Evolutionary conservation across 331 rosid species (phyloP).

Genomic region (Arachis monticola): DNA sequence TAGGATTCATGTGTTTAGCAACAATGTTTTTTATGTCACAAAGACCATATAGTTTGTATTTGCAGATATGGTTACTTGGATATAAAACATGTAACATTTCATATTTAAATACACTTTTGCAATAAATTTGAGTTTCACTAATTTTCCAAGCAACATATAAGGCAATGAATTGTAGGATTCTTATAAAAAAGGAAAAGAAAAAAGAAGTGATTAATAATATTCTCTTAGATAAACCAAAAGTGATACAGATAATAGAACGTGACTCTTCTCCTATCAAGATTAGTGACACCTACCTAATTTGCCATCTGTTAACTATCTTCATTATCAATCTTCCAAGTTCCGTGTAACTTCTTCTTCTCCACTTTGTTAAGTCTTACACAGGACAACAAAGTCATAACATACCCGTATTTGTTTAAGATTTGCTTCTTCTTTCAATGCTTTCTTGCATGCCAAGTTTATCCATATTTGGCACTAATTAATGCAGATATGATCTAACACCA

Average conservation of each 20-base stretch:
- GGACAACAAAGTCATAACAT: slow-evolving; percentile 19
- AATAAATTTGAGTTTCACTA: too few relatives aligned
- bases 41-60: not conserved
- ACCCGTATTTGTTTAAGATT: not conserved
- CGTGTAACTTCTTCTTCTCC: slow-evolving; percentile 30
- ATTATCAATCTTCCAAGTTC: slow-evolving; percentile 26
- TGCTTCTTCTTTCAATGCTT: slow-evolving; percentile 8
- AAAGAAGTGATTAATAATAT: not conserved
- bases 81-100: too few relatives aligned
- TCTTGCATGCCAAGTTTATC: slow-evolving; percentile 27
- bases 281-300: slow-evolving; percentile 19
- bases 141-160: too few relatives aligned
- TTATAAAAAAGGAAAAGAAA: too few relatives aligned
- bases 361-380: slow-evolving; percentile 13
- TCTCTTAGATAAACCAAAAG: not conserved
- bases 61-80: too few relatives aligned
- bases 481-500: not conserved
- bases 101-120: too few relatives aligned
- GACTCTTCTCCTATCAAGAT: slow-evolving; percentile 2
- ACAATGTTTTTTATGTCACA: not conserved
- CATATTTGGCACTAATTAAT: slow-evolving; percentile 13
- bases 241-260: not conserved
- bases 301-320: not conserved
- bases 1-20: not conserved
- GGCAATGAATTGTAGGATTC: too few relatives aligned